These are phyloP conservation scores for Elasticomyces elasticus DNA, from an alignment of 495 filamentous ascomycete genomes.

Conservation along the genomic window DNA sequence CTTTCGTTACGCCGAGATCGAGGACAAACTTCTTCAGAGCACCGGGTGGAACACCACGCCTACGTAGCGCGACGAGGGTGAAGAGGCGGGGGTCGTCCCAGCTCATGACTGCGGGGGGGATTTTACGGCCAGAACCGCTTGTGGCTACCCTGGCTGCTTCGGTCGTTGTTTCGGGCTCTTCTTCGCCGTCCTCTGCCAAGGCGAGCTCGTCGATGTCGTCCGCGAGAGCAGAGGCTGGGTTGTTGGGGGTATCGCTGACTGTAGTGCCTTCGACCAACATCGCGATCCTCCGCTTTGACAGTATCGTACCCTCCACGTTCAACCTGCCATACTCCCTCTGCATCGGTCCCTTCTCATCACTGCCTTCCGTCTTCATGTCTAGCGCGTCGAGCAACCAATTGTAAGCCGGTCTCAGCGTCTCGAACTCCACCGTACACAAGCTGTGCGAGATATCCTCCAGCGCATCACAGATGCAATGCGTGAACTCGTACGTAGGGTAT, in stretches of 20 bases:
- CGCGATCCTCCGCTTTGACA: constrained; percentile 73
- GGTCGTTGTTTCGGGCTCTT: constrained; percentile 19
- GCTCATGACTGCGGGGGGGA: constrained; percentile 48
- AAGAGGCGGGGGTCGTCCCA: constrained; percentile 89
- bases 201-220: constrained; percentile 16
- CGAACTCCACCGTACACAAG: constrained; percentile 81
- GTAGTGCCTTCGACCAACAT: constrained; percentile 51
- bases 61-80: constrained; percentile 74
- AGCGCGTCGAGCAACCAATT: constrained; percentile 77
- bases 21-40: constrained; percentile 81
- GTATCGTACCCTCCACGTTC: constrained; percentile 68
- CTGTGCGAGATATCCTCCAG: constrained; percentile 84
- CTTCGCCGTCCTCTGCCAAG: constrained; percentile 41
- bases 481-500: constrained; percentile 87
- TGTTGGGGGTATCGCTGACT: constrained; percentile 9
- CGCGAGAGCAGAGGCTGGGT: constrained; percentile 3
- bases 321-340: constrained; percentile 77
- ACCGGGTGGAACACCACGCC: constrained; percentile 74
- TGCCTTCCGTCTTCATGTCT: constrained; percentile 46
- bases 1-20: constrained; percentile 77
- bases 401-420: constrained; percentile 64
- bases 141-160: background rate
- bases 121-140: constrained; percentile 23
- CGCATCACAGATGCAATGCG: constrained; percentile 79
- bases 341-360: constrained; percentile 50